phyloP scores from a whole-genome alignment of 768 basidiomycete species.

The Termitomyces sp. region DNA sequence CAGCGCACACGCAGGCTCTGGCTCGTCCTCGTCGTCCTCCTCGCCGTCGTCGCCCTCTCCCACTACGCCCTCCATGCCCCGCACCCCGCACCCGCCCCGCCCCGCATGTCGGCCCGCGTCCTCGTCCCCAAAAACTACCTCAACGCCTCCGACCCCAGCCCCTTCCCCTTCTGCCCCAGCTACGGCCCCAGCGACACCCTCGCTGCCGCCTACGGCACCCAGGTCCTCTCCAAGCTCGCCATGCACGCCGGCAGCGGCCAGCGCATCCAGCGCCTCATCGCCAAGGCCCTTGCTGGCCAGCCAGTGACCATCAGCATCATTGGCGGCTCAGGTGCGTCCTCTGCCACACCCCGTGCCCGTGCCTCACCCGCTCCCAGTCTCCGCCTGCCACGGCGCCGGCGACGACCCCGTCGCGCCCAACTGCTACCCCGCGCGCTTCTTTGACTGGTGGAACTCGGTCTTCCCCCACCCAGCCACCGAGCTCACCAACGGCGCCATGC shows the following conservation, averaged over 20 bases:
- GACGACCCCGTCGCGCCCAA: constrained; percentile 78
- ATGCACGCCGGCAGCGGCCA: constrained; percentile 78
- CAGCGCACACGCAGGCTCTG: constrained; percentile 60
- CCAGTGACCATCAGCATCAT: constrained; percentile 88
- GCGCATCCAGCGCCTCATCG: constrained; percentile 75
- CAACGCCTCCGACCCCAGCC: constrained; percentile 58
- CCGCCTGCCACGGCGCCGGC: constrained; percentile 90
- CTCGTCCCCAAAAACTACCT: constrained; percentile 80
- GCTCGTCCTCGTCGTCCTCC: constrained; percentile 49
- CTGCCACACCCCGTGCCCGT: background rate
- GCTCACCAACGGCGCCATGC: constrained; percentile 95
- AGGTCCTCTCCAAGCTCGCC: constrained; percentile 67
- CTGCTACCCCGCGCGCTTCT: constrained; percentile 94
- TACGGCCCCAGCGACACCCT: constrained; percentile 81
- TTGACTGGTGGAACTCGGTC: constrained; percentile 96
- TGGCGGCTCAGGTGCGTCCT: constrained; percentile 73
- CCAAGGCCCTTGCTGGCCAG: constrained; percentile 77
- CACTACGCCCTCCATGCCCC: constrained; percentile 44
- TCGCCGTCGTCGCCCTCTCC: constrained; percentile 50
- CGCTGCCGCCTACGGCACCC: constrained; percentile 71
- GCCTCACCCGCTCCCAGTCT: constrained; percentile 47
- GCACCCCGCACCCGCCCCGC: constrained; percentile 20
- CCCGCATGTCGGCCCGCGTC: constrained; percentile 36
- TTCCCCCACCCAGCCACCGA: constrained; percentile 98
- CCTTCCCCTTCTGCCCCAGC: constrained; percentile 89